Percentiles rank a stretch among this genome's conserved stretches.
Conservation (phyloP, 1,284 basidiomycete genomes). For the Sutorius eximius region DNA sequence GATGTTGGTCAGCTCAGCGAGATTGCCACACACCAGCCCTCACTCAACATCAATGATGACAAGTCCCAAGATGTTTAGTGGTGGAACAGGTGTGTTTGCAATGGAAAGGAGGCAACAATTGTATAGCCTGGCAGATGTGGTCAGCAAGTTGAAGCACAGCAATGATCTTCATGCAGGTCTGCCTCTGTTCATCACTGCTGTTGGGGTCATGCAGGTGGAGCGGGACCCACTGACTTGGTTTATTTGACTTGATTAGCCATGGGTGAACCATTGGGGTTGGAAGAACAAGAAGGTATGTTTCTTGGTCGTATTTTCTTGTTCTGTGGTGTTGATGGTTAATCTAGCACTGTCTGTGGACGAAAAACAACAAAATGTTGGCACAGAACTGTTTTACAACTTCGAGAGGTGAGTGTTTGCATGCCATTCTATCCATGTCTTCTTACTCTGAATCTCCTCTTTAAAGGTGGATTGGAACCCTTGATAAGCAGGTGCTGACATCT, state of each 20-base stretch:
- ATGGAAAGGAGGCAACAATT: slow-evolving; percentile 3
- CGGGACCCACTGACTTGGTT: not conserved
- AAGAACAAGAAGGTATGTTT: slow-evolving; percentile 23
- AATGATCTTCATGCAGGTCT: slow-evolving; percentile 19
- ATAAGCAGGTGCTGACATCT: slow-evolving; percentile 30
- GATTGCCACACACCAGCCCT: slow-evolving; percentile 24
- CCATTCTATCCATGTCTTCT: not conserved
- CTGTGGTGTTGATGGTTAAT: not conserved
- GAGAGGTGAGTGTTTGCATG: slow-evolving; percentile 18
- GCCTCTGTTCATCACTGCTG: not conserved
- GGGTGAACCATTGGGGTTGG: slow-evolving; percentile 19
- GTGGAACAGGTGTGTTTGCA: slow-evolving; percentile 3
- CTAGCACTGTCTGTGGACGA: slow-evolving; percentile 28
- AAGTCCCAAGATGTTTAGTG: slow-evolving; percentile 19
- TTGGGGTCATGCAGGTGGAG: not conserved
- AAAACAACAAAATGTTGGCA: slow-evolving; percentile 25
- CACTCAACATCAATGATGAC: slow-evolving; percentile 16
- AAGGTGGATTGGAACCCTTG: slow-evolving; percentile 31
- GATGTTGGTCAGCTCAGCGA: slow-evolving; percentile 23
- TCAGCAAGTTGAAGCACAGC: slow-evolving; percentile 21
- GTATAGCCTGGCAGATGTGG: slow-evolving; percentile 25
- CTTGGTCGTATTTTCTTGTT: not conserved
- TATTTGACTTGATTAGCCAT: slow-evolving; percentile 10
- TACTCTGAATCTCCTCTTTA: not conserved
- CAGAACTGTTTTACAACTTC: slow-evolving; percentile 24